These are phyloP conservation scores for Suillus bovinus DNA, from an alignment of 768 basidiomycete genomes.

Conservation along the genomic window DNA sequence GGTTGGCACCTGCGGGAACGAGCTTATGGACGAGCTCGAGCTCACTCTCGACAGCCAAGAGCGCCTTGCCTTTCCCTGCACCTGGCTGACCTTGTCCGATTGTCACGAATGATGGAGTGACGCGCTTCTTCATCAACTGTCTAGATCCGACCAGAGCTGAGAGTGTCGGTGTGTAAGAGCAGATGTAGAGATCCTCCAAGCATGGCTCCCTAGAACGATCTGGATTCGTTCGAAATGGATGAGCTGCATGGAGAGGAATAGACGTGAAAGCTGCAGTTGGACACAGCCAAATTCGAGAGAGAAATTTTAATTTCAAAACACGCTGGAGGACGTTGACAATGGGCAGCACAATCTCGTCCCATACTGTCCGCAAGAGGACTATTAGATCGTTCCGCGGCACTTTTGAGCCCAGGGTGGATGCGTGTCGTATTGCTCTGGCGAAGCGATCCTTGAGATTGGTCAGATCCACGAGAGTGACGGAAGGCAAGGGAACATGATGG, in stretches of 20 bases:
- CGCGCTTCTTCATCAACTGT: background rate
- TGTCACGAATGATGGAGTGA: background rate
- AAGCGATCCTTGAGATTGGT: conserved; percentile 11
- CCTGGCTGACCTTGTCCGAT: background rate
- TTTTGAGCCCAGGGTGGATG: background rate
- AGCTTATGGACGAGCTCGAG: background rate
- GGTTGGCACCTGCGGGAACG: background rate
- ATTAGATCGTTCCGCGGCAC: background rate
- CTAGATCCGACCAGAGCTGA: background rate
- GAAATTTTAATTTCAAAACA: no score
- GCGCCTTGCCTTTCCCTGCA: background rate
- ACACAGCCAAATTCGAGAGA: conserved; percentile 1
- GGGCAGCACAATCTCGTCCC: background rate
- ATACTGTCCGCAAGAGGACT: background rate
- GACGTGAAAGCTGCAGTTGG: background rate
- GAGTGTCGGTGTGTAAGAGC: background rate
- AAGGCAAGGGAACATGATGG: background rate
- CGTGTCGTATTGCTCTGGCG: conserved; percentile 1
- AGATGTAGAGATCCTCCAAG: background rate
- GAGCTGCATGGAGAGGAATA: no score
- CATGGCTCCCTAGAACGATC: background rate
- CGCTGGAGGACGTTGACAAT: background rate
- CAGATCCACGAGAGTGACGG: conserved; percentile 3
- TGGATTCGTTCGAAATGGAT: background rate
- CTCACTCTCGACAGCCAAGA: background rate